Base-by-base conservation (phyloP, 2,329 filamentous ascomycete genomes). In the Beauveria scarabaeidicola region DNA sequence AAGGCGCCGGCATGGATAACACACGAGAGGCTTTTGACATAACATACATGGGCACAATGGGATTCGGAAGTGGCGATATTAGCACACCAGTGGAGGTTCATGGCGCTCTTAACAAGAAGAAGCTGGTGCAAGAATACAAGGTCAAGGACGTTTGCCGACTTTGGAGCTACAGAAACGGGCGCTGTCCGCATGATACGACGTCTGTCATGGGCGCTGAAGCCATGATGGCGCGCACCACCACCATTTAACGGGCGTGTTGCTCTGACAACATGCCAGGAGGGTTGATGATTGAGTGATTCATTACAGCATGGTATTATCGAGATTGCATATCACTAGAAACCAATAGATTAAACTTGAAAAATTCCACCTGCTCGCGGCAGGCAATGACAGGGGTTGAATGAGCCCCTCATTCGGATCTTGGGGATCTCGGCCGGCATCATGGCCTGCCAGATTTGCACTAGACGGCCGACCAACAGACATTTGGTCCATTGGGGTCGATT, bases 131-230 rank as follows among this genome's bases (percentile, higher is more conserved):
- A 23, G 61, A 68, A 32, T 74, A 83, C 46, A 80, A 74, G 66
- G 83, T 86, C 6, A 84, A 80, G 69, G 80, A 87, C 57, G 70
- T 87, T 50, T 85, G 83, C 65, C 76, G 84, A 50, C 69, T 87
- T 29, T 86, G 84, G 84, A 73, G 78, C 63, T 87, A 87, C 66
- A 74, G 83, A 54, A 86, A 87, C 66, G 84, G 84, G 2, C 73
- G 69, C 60, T 80, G 76, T 44, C 83, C 84, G 1, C 66, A 73
- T 5, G 77, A 80, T 44, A 64, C 66, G 29, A 73, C 75, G 15
- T 71, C 72, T 0, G 62, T 73, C 61, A 56, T 78, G 44, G 58
- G 64, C 3, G 66, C 62, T 29, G 73, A 76, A 63, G 69, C 69
- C 46, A 72, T 75, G 1, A 64, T 76, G 41, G 66, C 73, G 7